Percentiles rank a stretch among this genome's conserved stretches.
Evolutionary conservation across 257 asterid species (phyloP).

Genomic region (Solanum chilense): DNA sequence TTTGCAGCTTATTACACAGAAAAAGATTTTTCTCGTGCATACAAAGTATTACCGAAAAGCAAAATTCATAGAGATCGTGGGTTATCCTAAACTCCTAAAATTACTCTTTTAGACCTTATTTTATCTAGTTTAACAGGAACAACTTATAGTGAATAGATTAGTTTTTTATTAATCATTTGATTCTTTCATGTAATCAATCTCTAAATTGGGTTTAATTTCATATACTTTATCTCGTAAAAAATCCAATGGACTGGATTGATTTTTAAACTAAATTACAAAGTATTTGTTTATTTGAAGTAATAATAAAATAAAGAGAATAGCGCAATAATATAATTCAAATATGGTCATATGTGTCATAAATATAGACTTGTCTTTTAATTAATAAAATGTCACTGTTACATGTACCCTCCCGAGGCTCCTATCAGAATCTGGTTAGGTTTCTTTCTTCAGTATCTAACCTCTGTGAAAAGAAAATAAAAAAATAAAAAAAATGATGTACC

Average conservation of each 20-base stretch:
- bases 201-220: not conserved
- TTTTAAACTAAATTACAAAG: not conserved
- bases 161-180: not conserved
- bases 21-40: fast-evolving
- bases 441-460: not conserved
- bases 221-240: not conserved
- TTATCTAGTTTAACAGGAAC: not conserved
- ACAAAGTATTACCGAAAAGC: fast-evolving
- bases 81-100: not conserved
- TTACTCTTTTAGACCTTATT: not conserved
- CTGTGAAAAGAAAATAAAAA: not conserved
- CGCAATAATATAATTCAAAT: not conserved
- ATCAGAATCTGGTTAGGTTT: not conserved
- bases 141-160: not conserved
- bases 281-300: not conserved
- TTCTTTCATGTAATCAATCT: not conserved
- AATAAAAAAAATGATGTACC: not conserved
- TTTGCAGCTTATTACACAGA: fast-evolving
- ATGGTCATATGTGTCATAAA: not conserved
- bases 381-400: not conserved
- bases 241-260: not conserved
- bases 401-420: not conserved
- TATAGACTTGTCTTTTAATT: not conserved
- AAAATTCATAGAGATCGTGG: fast-evolving
- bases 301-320: not conserved